phyloP scores from a whole-genome alignment of 2,329 filamentous ascomycete species.

The Colletotrichum sp. region DNA sequence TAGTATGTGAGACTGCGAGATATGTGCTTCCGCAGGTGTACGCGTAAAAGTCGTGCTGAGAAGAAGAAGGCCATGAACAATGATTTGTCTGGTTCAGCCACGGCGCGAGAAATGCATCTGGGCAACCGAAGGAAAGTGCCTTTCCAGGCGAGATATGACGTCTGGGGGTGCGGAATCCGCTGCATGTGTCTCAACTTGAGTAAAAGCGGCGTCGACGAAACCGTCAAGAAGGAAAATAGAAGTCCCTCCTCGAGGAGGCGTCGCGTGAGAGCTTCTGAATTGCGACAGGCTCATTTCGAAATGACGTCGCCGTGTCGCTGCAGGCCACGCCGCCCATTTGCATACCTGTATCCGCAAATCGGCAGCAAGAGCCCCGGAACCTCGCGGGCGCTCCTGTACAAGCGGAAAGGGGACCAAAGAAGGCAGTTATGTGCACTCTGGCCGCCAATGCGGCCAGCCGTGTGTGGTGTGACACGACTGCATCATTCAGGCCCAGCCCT shows the following conservation, averaged over 20 bases:
- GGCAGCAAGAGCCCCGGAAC: neutral
- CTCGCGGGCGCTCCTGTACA: neutral
- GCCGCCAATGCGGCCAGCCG: constrained; percentile 3
- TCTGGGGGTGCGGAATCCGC: neutral
- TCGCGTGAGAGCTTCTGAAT: neutral
- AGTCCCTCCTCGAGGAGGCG: neutral
- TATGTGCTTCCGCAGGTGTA: neutral
- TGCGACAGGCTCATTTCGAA: neutral
- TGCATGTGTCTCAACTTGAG: neutral
- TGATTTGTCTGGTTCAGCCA: neutral
- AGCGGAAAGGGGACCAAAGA: neutral
- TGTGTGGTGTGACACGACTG: constrained; percentile 2
- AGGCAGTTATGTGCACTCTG: neutral
- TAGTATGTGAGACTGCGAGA: neutral
- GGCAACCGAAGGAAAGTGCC: neutral
- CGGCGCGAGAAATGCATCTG: neutral
- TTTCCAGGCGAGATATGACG: neutral
- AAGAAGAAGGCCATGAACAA: neutral
- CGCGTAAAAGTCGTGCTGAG: neutral
- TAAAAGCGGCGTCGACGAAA: neutral
- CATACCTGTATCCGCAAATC: neutral
- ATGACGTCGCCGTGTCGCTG: constrained; percentile 1
- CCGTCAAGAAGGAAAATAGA: neutral
- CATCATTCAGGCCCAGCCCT: constrained; percentile 9
- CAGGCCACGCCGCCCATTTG: neutral